These are phyloP conservation scores for Pseudogymnoascus sp. DNA, from an alignment of 2,329 filamentous ascomycete species.

Conservation along the genomic window DNA sequence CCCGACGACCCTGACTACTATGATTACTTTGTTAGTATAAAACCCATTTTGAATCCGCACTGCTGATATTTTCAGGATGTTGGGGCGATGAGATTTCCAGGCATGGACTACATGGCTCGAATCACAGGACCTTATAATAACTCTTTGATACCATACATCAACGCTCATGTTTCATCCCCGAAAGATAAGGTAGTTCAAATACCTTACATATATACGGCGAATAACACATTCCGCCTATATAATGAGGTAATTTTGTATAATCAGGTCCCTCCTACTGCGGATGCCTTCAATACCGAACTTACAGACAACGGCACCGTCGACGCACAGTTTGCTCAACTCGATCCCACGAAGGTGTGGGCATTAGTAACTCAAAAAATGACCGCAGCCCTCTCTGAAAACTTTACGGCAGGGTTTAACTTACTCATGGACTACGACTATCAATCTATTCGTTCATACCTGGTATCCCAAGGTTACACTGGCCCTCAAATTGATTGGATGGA, in stretches of 20 bases:
- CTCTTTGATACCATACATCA: slow-evolving; percentile 11
- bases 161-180: neutral
- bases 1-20: slow-evolving; percentile 32
- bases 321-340: neutral
- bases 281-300: slow-evolving; percentile 2
- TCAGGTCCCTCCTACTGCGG: slow-evolving; percentile 20
- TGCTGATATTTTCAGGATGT: slow-evolving; percentile 18
- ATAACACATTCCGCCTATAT: slow-evolving; percentile 11
- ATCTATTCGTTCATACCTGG: slow-evolving; percentile 13
- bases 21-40: slow-evolving; percentile 21
- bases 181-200: slow-evolving; percentile 3
- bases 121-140: slow-evolving; percentile 17
- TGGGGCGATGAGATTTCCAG: slow-evolving; percentile 36
- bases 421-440: slow-evolving; percentile 15
- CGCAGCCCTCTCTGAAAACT: neutral
- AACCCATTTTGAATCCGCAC: neutral
- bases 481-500: slow-evolving; percentile 19
- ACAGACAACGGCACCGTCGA: neutral
- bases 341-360: slow-evolving; percentile 9
- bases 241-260: slow-evolving; percentile 19
- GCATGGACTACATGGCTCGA: slow-evolving; percentile 28
- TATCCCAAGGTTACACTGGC: neutral
- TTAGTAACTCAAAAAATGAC: neutral
- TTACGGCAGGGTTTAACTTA: neutral
- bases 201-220: slow-evolving; percentile 12